Base-by-base conservation (phyloP, 345 rosid genomes). In the Trapa bicornis region DNA sequence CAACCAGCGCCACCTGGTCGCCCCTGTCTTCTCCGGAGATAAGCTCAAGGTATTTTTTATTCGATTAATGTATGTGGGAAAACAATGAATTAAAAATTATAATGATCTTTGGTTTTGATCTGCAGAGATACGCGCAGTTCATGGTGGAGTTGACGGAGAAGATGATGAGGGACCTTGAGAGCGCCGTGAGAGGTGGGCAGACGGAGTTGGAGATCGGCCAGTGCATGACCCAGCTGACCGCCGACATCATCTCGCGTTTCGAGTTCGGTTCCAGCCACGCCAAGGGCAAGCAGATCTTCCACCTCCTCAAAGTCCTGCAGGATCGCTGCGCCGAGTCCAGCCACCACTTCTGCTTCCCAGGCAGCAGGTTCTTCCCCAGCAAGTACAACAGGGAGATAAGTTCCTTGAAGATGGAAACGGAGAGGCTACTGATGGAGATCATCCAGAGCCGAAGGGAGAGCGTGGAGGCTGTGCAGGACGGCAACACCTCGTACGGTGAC, bases 311-410 rank as follows among this genome's bases (percentile, higher is more conserved):
- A n/a, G 72, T 56, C 9, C 80, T 95, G 5, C 99, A 95, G 66
- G 73, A 67, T 10, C 94, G 80, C 10, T 86, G 91, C 11, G 91
- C 97, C 69, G 93, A 86, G 75, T 78, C 97, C 8, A 89, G 80
- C 70, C 84, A 89, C 64, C 96, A 83, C 76, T 79, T 94, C 47
- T 91, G 96, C 76, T 73, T 91, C 64, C 99, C 97, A 0, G 99
- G 97, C 2, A 87, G 97, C 87, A 75, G 99, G 78, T 94, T 91
- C 67, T 78, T 87, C 16, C 99, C 99, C 0, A 91, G 88, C 63
- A 87, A 86, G 71, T 94, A 91, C 77, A 94, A 94, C 71, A 82
- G 91, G 77, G 84, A 89, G 64, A 94, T 91, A 75, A 94, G 85
- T 71, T 80, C 96, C 38, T 36, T 85, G 71, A 89, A 91, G 77